These are phyloP conservation scores for Plasmopara muralis DNA, from an alignment of 352 stramenopile genomes.

Conservation along the genomic window DNA sequence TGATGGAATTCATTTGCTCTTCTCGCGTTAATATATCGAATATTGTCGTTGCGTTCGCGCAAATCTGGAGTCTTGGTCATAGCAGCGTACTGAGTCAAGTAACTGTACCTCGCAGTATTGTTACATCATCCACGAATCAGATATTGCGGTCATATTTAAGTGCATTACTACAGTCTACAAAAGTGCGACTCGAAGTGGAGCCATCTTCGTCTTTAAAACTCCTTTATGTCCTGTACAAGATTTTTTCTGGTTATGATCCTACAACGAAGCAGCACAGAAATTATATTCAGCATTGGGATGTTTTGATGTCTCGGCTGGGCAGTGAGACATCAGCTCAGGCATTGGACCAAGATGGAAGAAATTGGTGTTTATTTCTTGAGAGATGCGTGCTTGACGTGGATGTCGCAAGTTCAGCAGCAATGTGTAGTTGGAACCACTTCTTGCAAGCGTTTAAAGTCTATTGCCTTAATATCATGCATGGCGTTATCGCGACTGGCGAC, in stretches of 20 bases:
- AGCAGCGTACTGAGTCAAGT: neutral
- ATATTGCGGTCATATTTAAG: conserved; percentile 26
- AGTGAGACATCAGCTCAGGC: neutral
- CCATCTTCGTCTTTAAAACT: conserved; percentile 10
- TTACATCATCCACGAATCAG: conserved; percentile 8
- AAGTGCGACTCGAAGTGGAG: neutral
- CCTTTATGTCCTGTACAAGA: conserved; percentile 22
- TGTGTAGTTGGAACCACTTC: conserved; percentile 12
- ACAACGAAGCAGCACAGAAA: neutral
- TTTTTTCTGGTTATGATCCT: conserved; percentile 10
- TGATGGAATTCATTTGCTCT: conserved; percentile 15
- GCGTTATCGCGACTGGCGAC: conserved; percentile 24
- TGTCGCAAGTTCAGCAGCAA: neutral
- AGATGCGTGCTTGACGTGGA: conserved; percentile 15
- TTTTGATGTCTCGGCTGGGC: conserved; percentile 9
- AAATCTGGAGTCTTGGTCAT: conserved; percentile 8
- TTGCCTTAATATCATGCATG: conserved; percentile 15
- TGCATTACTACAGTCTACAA: conserved; percentile 10
- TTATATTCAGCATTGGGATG: conserved; percentile 22
- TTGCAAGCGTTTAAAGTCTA: conserved; percentile 25
- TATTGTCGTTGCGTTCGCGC: conserved; percentile 19
- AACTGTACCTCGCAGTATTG: neutral
- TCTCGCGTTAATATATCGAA: conserved; percentile 7
- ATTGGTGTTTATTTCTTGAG: conserved; percentile 25
- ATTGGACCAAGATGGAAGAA: conserved; percentile 14